These are phyloP conservation scores for Ustilago nuda DNA, from an alignment of 1,284 basidiomycete species.

Conservation along the genomic window DNA sequence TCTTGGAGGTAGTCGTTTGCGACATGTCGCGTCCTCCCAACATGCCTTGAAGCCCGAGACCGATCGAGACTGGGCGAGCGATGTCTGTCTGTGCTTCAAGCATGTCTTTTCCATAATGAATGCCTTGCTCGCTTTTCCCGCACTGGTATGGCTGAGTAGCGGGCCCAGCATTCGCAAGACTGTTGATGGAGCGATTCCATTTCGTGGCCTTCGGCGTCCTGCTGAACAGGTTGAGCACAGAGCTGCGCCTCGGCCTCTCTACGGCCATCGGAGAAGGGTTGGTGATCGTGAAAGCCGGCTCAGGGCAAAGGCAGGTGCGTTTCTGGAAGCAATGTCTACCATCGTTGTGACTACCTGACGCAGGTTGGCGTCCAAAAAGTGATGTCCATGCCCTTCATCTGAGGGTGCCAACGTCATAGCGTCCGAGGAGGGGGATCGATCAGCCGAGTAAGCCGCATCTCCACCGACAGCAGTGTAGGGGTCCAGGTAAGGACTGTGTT, in stretches of 20 bases:
- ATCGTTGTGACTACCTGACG: constrained; percentile 21
- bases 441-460: constrained; percentile 2
- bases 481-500: constrained; percentile 48
- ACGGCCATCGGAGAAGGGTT: constrained; percentile 34
- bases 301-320: constrained; percentile 4
- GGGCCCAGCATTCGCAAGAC: constrained; percentile 8
- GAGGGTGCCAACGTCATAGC: constrained; percentile 44
- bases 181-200: constrained; percentile 30
- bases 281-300: constrained; percentile 32
- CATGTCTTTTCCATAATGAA: constrained; percentile 2
- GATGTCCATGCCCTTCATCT: constrained; percentile 23
- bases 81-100: constrained; percentile 2
- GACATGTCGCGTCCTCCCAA: constrained; percentile 35
- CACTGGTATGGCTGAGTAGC: constrained; percentile 7
- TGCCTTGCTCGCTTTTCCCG: constrained; percentile 3
- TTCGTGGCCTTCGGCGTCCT: constrained; percentile 13
- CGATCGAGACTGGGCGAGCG: constrained; percentile 31
- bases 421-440: constrained; percentile 42
- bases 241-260: constrained; percentile 36
- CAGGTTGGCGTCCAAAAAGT: constrained; percentile 8
- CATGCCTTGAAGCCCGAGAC: constrained; percentile 47
- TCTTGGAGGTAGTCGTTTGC: constrained; percentile 44
- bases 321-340: constrained; percentile 16
- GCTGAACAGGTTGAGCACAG: constrained; percentile 34
- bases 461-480: constrained; percentile 15